Evolutionary conservation across 2,329 filamentous ascomycete species (phyloP).

Genomic region (Ustilaginoidea virens): DNA sequence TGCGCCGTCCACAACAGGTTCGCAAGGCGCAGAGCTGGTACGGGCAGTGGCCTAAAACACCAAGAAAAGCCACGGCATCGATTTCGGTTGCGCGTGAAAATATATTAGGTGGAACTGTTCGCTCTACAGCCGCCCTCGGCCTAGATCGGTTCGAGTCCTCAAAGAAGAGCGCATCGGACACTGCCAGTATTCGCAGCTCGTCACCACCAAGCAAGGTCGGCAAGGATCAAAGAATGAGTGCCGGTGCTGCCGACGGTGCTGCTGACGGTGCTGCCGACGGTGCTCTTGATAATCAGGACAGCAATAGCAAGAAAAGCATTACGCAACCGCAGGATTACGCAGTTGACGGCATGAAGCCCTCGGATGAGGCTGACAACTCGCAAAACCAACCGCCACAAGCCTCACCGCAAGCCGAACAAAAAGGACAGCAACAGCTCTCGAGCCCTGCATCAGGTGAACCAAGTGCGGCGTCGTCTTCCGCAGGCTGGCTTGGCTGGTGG

Average conservation of each 20-base stretch:
- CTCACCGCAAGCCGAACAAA: conserved; percentile 3
- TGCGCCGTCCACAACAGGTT: conserved; percentile 20
- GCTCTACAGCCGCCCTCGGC: conserved; percentile 29
- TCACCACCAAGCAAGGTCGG: conserved; percentile 12
- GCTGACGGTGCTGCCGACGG: no score
- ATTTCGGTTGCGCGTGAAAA: conserved; percentile 45
- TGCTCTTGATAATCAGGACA: no score
- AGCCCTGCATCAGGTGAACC: no score
- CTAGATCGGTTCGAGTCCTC: conserved; percentile 32
- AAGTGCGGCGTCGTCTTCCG: no score
- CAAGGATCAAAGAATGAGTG: conserved; percentile 9
- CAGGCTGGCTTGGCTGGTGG: conserved; percentile 43
- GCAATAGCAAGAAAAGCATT: conserved; percentile 2
- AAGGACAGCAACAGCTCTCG: neutral
- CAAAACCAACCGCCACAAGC: neutral
- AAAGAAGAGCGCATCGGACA: conserved; percentile 19
- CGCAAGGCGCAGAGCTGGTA: conserved; percentile 46
- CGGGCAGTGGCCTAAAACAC: conserved; percentile 40
- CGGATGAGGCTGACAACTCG: neutral
- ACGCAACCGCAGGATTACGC: conserved; percentile 2
- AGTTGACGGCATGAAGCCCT: neutral
- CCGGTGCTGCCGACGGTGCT: neutral
- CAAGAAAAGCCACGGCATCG: conserved; percentile 44
- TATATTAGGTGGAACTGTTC: conserved; percentile 40
- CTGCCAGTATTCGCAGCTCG: conserved; percentile 14